Percentiles rank a stretch among this genome's conserved stretches.
Evolutionary conservation across 441 rosid species (phyloP).

Genomic region (Gossypium trilobum): DNA sequence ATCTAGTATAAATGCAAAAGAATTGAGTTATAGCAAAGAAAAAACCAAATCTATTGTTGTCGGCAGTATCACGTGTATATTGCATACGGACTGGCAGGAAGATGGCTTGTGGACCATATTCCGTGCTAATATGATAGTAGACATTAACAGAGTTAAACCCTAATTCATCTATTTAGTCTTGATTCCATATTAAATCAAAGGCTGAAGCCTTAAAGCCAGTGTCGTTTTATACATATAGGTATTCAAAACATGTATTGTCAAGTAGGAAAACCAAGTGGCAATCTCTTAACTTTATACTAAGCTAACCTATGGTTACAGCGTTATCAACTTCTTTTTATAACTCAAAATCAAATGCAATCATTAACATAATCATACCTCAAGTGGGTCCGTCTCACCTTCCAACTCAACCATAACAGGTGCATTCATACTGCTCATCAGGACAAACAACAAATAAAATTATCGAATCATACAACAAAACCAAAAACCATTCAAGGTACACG

Average conservation of each 20-base stretch:
- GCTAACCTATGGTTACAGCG: background rate
- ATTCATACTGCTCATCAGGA: conserved; percentile 55
- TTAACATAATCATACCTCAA: conserved; percentile 39
- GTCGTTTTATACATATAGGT: background rate
- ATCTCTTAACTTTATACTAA: background rate
- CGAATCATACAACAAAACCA: background rate
- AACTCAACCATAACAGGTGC: conserved; percentile 92
- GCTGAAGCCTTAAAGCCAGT: background rate
- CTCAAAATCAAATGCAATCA: background rate
- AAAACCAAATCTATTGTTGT: background rate
- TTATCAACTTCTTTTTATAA: too few species aligned
- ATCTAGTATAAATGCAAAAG: conserved; percentile 32
- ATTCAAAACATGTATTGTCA: background rate
- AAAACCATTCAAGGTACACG: background rate
- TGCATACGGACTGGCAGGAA: background rate
- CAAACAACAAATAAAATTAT: background rate
- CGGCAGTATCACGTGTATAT: background rate
- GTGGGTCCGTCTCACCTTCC: conserved; percentile 84
- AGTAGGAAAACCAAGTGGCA: background rate
- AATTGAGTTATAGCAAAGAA: background rate
- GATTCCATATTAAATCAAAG: background rate
- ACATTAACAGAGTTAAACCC: background rate
- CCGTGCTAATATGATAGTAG: background rate
- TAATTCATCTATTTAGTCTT: background rate
- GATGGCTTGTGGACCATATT: background rate